phyloP scores from a whole-genome alignment of 257 asterid species.

The Leonotis leonurus region DNA sequence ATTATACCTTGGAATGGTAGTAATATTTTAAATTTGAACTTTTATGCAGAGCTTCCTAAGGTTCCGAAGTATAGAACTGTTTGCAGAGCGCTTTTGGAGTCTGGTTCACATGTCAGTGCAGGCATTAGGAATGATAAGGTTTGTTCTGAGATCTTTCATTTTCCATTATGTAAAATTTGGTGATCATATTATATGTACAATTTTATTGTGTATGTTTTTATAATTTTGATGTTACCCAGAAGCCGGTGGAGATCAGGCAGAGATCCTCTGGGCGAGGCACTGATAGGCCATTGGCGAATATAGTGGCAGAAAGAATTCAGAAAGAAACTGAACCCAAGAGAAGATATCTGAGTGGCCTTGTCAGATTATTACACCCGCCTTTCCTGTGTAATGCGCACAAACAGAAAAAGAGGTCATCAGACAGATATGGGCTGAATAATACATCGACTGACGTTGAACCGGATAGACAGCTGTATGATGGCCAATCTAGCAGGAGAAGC shows the following conservation, averaged over 20 bases:
- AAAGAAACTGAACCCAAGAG: slow-evolving; percentile 52
- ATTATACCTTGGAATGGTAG: neutral
- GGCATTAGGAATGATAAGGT: slow-evolving; percentile 35
- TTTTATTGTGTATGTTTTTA: neutral
- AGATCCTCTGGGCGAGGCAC: slow-evolving; percentile 29
- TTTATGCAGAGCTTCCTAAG: slow-evolving; percentile 38
- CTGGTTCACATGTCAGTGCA: slow-evolving; percentile 24
- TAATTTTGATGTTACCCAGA: slow-evolving; percentile 14
- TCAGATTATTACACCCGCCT: slow-evolving; percentile 55
- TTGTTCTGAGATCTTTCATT: neutral
- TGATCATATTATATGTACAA: neutral
- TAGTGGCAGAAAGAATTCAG: slow-evolving; percentile 31
- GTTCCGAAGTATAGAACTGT: slow-evolving; percentile 21
- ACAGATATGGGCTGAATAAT: slow-evolving; percentile 22
- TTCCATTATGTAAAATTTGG: neutral
- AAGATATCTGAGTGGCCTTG: slow-evolving; percentile 46
- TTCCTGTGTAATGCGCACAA: slow-evolving; percentile 27
- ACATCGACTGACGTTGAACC: slow-evolving; percentile 13
- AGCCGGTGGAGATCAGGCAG: slow-evolving; percentile 35
- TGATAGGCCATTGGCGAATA: slow-evolving; percentile 24
- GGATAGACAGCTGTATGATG: slow-evolving; percentile 22
- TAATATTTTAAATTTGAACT: slow-evolving; percentile 3
- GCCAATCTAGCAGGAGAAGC: slow-evolving; percentile 24
- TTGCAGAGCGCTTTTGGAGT: slow-evolving; percentile 18
- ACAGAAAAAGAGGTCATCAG: slow-evolving; percentile 29